Conservation (phyloP, 2,329 filamentous ascomycete species). For the Alternaria ventricosa region DNA sequence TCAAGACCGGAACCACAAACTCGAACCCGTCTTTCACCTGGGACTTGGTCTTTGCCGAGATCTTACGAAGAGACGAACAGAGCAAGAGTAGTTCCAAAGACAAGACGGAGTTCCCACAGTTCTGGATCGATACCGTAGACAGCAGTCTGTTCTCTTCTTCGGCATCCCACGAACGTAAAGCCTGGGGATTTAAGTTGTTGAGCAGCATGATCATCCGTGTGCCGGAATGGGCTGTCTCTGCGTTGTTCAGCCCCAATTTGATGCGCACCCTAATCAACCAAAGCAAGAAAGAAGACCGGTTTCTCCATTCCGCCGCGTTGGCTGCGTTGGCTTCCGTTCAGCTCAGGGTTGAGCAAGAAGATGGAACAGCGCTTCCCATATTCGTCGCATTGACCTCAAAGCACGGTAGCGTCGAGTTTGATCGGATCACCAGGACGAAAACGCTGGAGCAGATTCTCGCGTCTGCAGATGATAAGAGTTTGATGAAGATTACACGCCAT, state of each 20-base stretch:
- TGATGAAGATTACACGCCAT: slow-evolving; percentile 61
- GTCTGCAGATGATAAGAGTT: slow-evolving; percentile 59
- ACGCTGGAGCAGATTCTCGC: slow-evolving; percentile 78
- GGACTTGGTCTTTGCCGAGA: slow-evolving; percentile 72
- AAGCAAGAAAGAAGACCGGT: slow-evolving; percentile 43
- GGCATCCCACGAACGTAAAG: slow-evolving; percentile 87
- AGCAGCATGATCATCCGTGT: slow-evolving; percentile 70
- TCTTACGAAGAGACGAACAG: slow-evolving; percentile 35
- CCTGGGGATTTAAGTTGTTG: slow-evolving; percentile 88
- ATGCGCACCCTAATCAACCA: slow-evolving; percentile 60
- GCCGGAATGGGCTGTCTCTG: slow-evolving; percentile 57
- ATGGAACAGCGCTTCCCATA: slow-evolving; percentile 65
- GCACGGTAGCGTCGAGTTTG: slow-evolving; percentile 78
- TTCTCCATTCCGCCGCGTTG: slow-evolving; percentile 71
- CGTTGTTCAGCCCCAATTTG: slow-evolving; percentile 82
- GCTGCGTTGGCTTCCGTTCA: slow-evolving; percentile 78
- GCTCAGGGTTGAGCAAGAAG: slow-evolving; percentile 63
- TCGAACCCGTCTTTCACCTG: slow-evolving; percentile 87
- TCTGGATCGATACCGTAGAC: slow-evolving; percentile 88
- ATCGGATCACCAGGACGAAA: slow-evolving; percentile 84
- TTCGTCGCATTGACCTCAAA: slow-evolving; percentile 72
- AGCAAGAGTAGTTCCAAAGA: slow-evolving; percentile 39
- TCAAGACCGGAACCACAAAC: slow-evolving; percentile 76
- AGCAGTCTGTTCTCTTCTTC: slow-evolving; percentile 82
- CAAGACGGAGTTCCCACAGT: slow-evolving; percentile 68